Conservation (phyloP, 352 stramenopile species). For the Phytopythium litorale region DNA sequence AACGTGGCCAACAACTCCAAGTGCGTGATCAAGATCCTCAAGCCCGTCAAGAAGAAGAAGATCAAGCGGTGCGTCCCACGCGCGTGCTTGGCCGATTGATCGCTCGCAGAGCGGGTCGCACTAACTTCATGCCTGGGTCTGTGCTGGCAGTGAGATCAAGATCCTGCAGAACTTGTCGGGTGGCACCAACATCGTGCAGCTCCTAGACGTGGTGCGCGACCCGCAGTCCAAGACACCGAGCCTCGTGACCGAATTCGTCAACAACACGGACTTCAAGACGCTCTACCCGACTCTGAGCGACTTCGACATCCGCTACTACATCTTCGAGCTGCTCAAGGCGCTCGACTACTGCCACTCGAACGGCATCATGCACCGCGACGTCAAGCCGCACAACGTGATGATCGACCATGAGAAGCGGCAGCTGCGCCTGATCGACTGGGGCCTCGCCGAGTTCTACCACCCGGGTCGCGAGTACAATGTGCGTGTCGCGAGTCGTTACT, state of each 20-base stretch:
- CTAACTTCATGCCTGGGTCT: background rate
- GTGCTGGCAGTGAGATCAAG: conserved; percentile 93
- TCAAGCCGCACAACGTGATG: conserved; percentile 99
- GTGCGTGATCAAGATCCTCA: conserved; percentile 99
- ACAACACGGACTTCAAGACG: conserved; percentile 99
- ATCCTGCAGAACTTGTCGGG: conserved; percentile 99
- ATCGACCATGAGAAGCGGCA: conserved; percentile 99
- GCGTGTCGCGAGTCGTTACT: conserved; percentile 98
- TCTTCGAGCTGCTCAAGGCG: conserved; percentile 95
- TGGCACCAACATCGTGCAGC: conserved; percentile 98
- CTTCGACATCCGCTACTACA: conserved; percentile 99
- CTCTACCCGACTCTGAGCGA: conserved; percentile 98
- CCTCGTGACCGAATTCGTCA: conserved; percentile 98
- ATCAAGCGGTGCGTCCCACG: conserved; percentile 89
- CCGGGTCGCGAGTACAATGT: conserved; percentile 99
- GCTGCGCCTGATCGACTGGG: conserved; percentile 99
- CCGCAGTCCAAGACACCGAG: conserved; percentile 98
- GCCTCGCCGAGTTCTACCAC: conserved; percentile 99
- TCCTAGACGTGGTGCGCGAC: conserved; percentile 98
- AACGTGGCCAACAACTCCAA: conserved; percentile 96
- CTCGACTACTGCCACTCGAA: conserved; percentile 99
- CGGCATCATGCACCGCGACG: conserved; percentile 99
- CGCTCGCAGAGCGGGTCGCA: background rate
- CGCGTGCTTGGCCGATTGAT: background rate
- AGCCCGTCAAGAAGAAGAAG: conserved; percentile 99